Evolutionary conservation across 2,329 filamentous ascomycete species (phyloP).

Genomic region (Neurospora sp.): DNA sequence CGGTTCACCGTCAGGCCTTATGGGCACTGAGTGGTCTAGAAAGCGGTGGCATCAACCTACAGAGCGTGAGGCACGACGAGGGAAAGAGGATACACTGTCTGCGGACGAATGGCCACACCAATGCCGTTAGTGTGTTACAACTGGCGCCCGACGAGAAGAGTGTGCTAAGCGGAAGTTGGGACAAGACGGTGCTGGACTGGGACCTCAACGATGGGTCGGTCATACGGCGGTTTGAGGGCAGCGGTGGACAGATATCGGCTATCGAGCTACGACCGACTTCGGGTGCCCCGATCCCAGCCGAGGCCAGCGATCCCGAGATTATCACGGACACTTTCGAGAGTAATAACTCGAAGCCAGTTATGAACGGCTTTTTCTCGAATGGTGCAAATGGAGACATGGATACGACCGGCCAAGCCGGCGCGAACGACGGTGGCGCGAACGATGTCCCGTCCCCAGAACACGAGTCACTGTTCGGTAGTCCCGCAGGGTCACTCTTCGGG

Average conservation of each 20-base stretch:
- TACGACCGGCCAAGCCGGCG: conserved; percentile 15
- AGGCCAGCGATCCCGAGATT: conserved; percentile 48
- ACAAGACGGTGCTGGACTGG: conserved; percentile 91
- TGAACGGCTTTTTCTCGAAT: conserved; percentile 41
- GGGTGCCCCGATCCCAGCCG: conserved; percentile 63
- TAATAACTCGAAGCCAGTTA: conserved; percentile 56
- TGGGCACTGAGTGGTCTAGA: conserved; percentile 90
- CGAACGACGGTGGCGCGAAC: conserved; percentile 20
- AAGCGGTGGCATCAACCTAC: conserved; percentile 84
- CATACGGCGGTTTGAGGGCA: conserved; percentile 66
- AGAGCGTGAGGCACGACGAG: conserved; percentile 88
- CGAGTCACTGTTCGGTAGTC: conserved; percentile 73
- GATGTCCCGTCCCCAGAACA: conserved; percentile 49
- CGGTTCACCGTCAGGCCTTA: conserved; percentile 77
- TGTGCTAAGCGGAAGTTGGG: conserved; percentile 89
- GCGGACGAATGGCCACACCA: conserved; percentile 60
- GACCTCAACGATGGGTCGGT: conserved; percentile 79
- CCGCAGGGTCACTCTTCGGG: conserved; percentile 78
- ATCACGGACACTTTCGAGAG: conserved; percentile 62
- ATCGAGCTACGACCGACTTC: conserved; percentile 77
- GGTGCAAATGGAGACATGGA: conserved; percentile 22
- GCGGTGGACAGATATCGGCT: conserved; percentile 73
- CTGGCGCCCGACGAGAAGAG: conserved; percentile 78
- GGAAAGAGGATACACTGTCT: conserved; percentile 79
- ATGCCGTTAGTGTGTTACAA: conserved; percentile 79